Conservation (phyloP, 1,139 yeast genomes). For the Suhomyces taliae region DNA sequence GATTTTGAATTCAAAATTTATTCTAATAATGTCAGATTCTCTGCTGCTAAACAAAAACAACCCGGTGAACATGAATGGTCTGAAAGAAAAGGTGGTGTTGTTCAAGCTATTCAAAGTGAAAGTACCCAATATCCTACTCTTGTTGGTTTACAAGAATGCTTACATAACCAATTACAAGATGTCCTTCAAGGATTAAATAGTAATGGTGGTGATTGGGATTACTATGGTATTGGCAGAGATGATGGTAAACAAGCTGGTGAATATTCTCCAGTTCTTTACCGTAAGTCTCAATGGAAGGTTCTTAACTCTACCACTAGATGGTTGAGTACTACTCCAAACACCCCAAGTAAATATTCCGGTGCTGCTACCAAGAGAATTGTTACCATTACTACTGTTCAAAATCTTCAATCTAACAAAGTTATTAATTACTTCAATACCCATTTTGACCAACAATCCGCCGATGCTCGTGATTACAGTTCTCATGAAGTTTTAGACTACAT, state of each 20-base stretch:
- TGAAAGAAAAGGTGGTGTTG: slow-evolving; percentile 24
- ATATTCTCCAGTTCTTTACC: slow-evolving; percentile 45
- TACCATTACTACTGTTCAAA: slow-evolving; percentile 36
- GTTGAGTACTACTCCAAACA: slow-evolving; percentile 42
- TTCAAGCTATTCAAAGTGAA: slow-evolving; percentile 18
- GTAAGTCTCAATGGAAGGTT: slow-evolving; percentile 30
- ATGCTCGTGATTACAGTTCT: slow-evolving; percentile 34
- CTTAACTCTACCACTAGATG: slow-evolving; percentile 41
- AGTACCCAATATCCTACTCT: slow-evolving; percentile 22
- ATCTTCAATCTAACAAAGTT: slow-evolving; percentile 20
- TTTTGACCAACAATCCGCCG: slow-evolving; percentile 43
- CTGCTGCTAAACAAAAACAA: slow-evolving; percentile 18
- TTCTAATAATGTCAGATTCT: slow-evolving; percentile 30
- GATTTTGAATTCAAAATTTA: slow-evolving; percentile 20
- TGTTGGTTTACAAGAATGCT: slow-evolving; percentile 34
- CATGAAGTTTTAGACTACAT: slow-evolving; percentile 34
- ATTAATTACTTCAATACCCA: slow-evolving; percentile 46
- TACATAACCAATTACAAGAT: slow-evolving; percentile 30
- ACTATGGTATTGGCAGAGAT: slow-evolving; percentile 51
- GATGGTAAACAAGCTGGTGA: slow-evolving; percentile 48
- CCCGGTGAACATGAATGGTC: slow-evolving; percentile 30
- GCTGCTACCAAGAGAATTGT: slow-evolving; percentile 46
- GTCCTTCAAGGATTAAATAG: slow-evolving; percentile 21
- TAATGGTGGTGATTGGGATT: slow-evolving; percentile 28
- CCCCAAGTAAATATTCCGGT: slow-evolving; percentile 44